Evolutionary conservation across 495 filamentous ascomycete species (phyloP).

Genomic region (Neurospora hispaniola): DNA sequence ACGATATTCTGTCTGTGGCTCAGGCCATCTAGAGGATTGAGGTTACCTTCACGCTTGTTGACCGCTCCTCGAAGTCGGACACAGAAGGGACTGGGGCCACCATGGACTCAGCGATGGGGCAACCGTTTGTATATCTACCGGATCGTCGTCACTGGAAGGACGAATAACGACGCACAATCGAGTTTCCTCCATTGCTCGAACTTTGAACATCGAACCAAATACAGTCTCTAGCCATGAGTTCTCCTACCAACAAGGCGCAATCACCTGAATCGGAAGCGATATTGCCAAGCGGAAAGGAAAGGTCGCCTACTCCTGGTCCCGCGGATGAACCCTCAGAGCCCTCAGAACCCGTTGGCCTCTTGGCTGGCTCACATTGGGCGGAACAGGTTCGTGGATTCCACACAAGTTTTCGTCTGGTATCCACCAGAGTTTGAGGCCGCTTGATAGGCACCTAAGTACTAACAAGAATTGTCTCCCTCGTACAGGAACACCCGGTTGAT

Average conservation of each 20-base stretch:
- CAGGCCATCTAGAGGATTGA: neutral
- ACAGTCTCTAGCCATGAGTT: neutral
- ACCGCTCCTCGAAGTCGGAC: neutral
- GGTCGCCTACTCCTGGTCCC: neutral
- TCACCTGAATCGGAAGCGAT: neutral
- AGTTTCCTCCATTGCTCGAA: neutral
- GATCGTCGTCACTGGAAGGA: neutral
- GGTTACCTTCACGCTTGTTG: neutral
- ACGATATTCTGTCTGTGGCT: neutral
- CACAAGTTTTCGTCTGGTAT: too few species aligned
- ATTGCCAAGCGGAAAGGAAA: neutral
- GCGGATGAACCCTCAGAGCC: neutral
- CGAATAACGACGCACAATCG: neutral
- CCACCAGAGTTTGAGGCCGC: neutral
- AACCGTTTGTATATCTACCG: neutral
- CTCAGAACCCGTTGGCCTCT: neutral
- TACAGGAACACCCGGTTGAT: neutral
- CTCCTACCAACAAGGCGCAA: neutral
- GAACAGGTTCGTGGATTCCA: neutral
- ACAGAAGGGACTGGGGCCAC: neutral
- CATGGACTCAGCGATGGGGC: neutral
- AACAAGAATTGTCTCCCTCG: neutral
- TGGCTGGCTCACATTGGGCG: neutral
- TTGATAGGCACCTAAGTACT: neutral
- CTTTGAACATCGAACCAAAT: too few species aligned